These are phyloP conservation scores for Neophaeococcomyces aloes DNA, from an alignment of 2,329 filamentous ascomycete species.

Conservation along the genomic window DNA sequence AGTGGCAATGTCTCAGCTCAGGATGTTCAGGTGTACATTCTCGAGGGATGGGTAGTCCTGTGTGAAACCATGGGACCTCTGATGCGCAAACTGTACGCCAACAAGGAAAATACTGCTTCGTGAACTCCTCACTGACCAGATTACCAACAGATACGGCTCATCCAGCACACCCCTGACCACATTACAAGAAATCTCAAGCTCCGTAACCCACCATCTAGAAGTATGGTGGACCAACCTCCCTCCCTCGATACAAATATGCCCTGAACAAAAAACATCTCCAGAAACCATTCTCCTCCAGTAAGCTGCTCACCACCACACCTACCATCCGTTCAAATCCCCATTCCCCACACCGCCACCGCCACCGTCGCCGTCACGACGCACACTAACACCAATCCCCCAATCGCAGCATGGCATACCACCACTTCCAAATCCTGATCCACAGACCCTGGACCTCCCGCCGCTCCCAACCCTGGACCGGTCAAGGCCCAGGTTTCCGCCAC, in stretches of 20 bases:
- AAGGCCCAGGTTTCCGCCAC: constrained; percentile 2
- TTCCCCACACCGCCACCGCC: no score
- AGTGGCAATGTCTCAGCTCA: neutral
- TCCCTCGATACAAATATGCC: neutral
- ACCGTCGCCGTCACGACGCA: no score
- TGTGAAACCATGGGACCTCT: constrained; percentile 4
- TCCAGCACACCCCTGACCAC: neutral
- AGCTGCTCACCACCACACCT: neutral
- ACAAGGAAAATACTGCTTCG: no score
- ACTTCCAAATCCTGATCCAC: constrained; percentile 7
- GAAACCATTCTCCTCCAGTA: constrained; percentile 4
- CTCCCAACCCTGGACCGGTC: neutral
- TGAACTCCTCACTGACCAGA: neutral
- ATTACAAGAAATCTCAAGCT: neutral
- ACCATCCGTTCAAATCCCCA: no score
- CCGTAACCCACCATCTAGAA: neutral
- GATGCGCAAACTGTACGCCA: constrained; percentile 3
- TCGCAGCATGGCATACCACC: constrained; percentile 3
- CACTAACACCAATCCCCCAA: no score
- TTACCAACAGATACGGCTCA: constrained; percentile 1
- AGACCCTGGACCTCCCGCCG: constrained; percentile 5
- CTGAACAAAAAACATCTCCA: neutral
- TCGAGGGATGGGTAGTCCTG: constrained; percentile 3
- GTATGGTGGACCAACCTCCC: neutral
- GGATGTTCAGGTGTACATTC: neutral